A percentile compares a stretch with the other conserved stretches of the same genome.
phyloP scores from a whole-genome alignment of 2,329 filamentous ascomycete genomes.

The Stylonectria norvegica region DNA sequence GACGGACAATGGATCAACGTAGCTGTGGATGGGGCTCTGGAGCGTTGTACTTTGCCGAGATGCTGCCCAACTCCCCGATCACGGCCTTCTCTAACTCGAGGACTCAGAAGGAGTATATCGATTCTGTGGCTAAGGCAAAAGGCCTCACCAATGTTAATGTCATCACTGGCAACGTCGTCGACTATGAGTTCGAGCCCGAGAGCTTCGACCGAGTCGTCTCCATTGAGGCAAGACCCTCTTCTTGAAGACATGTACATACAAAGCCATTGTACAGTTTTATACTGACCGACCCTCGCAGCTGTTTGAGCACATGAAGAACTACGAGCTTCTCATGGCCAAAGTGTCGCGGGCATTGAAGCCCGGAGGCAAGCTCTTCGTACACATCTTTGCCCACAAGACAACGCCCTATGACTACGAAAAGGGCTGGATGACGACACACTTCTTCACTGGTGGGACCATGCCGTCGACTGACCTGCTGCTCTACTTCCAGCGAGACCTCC shows the following conservation, averaged over 20 bases:
- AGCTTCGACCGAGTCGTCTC: constrained; percentile 64
- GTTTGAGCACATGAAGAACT: constrained; percentile 77
- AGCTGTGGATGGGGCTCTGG: constrained; percentile 69
- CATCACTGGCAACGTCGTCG: constrained; percentile 64
- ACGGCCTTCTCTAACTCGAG: constrained; percentile 68
- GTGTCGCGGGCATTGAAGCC: constrained; percentile 56
- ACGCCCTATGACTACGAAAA: constrained; percentile 69
- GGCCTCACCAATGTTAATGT: constrained; percentile 59
- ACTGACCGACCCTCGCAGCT: constrained; percentile 40
- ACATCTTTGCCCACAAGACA: constrained; percentile 62
- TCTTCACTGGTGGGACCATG: constrained; percentile 74
- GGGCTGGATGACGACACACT: constrained; percentile 72
- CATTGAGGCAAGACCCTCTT: constrained; percentile 47
- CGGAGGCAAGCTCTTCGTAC: constrained; percentile 65
- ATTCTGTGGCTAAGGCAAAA: constrained; percentile 52
- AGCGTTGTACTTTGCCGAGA: constrained; percentile 62
- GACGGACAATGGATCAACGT: constrained; percentile 1
- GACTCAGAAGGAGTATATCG: constrained; percentile 66
- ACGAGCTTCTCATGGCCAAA: constrained; percentile 64
- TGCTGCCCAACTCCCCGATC: constrained; percentile 58
- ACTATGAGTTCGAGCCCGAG: constrained; percentile 58
- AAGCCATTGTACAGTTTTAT: too few relatives aligned
- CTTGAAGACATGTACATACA: not conserved
- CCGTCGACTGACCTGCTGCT: constrained; percentile 62
- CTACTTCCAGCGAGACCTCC: constrained; percentile 63